Evolutionary conservation across 1,139 yeast species (phyloP).

Genomic region (Geotrichum citri-aurantii): DNA sequence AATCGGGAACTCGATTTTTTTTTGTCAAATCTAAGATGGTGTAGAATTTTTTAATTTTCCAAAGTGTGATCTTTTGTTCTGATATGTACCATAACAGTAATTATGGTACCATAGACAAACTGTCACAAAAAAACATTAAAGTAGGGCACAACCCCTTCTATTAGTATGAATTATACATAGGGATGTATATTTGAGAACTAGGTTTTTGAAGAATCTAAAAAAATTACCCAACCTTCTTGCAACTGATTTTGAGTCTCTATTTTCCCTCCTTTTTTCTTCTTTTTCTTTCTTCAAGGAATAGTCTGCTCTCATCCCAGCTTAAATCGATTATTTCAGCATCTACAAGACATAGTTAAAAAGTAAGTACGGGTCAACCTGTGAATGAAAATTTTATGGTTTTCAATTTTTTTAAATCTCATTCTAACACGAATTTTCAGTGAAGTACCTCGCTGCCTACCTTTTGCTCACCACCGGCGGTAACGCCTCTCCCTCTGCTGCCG

Average conservation of each 20-base stretch:
- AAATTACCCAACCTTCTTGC: conserved; percentile 6
- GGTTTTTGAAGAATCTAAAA: conserved; percentile 12
- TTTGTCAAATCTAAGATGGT: background rate
- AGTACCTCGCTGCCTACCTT: conserved; percentile 47
- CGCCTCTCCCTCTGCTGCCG: conserved; percentile 82
- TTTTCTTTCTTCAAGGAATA: conserved; percentile 44
- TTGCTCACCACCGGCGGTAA: conserved; percentile 45
- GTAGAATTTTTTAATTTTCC: background rate
- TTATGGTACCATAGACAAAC: background rate
- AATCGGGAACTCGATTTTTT: background rate
- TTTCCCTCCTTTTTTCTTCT: conserved; percentile 12
- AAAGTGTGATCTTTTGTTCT: background rate
- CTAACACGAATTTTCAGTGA: conserved; percentile 32
- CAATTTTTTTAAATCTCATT: background rate
- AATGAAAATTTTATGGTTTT: background rate
- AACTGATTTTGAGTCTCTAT: conserved; percentile 11
- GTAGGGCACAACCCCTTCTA: conserved; percentile 1
- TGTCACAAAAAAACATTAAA: background rate
- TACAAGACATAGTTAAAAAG: background rate
- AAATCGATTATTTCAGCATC: conserved; percentile 50
- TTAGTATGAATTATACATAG: background rate
- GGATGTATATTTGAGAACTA: background rate
- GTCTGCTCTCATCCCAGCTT: conserved; percentile 51
- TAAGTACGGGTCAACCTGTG: background rate
- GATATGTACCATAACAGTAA: background rate